Evolutionary conservation across 768 basidiomycete species (phyloP), one percentile per base, ranked within the genome.

Genomic region (Trametes gibbosa): DNA sequence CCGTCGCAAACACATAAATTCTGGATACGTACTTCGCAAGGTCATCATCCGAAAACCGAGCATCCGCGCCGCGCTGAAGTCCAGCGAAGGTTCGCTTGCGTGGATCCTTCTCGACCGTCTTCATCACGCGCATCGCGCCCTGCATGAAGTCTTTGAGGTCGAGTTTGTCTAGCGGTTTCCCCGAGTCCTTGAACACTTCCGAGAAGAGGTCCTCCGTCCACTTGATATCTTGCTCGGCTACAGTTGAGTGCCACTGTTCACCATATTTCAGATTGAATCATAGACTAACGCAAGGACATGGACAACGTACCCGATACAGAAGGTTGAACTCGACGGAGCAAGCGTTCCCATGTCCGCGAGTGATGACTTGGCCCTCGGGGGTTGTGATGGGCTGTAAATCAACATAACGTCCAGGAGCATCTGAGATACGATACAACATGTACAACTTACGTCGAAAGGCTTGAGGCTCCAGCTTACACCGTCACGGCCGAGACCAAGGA

Each of bases 311-410:
- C 50, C 69, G 76, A 63, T 81, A 79, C 17, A 80, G 67, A 19
- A 81, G 63, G 65, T 79, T 91, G 76, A 92, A 92, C 72, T 92
- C 91, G 34, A 90, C 68, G 0, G 90, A 89, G 58, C 84, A 82
- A 37, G 82, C 84, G 66, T 92, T 92, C 49, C 91, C 91, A 68
- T 85, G 75, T 40, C 90, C 91, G 35, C 62, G 67, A 3, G 50
- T 53, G 13, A 68, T 56, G 27, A 40, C 37, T 19, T 53, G 46
- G 34, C 67, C 67, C 16, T 61, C 43, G 10, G 50, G 0, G 17
- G 29, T 56, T 45, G 62, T 66, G 58, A 68, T 66, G 21, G 65
- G 62, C 67, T 68, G 50, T 8, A 42, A 5, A 21, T 7, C 23
- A 27, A 14, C 23, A 10, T 14, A 24, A 5, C 5, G 1, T 50